Evolutionary conservation across 805 yeast genomes (phyloP).

Genomic region (Martiniozyma abietophila): DNA sequence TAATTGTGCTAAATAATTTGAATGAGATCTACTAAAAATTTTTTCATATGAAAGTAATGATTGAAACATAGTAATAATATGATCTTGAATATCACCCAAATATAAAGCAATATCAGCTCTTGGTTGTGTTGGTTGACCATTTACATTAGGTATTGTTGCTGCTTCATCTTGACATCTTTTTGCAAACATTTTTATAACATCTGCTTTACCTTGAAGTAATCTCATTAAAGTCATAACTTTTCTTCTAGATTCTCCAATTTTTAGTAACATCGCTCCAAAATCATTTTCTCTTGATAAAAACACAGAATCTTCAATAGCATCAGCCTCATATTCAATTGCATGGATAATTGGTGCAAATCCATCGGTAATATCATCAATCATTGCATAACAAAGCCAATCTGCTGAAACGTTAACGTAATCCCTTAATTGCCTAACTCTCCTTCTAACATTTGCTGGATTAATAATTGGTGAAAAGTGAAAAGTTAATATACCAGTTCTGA

Average conservation of each 20-base stretch:
- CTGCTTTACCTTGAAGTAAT: slow-evolving; percentile 86
- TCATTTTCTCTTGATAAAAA: slow-evolving; percentile 70
- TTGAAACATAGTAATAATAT: slow-evolving; percentile 92
- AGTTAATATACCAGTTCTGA: slow-evolving; percentile 56
- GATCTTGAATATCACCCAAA: slow-evolving; percentile 94
- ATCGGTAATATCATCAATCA: slow-evolving; percentile 79
- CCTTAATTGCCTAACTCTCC: slow-evolving; percentile 71
- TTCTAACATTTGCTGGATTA: slow-evolving; percentile 68
- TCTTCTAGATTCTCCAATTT: slow-evolving; percentile 83
- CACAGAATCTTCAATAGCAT: slow-evolving; percentile 77
- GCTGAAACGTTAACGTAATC: slow-evolving; percentile 72
- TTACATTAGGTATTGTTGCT: slow-evolving; percentile 10
- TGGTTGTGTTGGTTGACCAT: slow-evolving; percentile 41
- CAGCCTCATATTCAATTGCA: slow-evolving; percentile 71
- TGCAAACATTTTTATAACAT: slow-evolving; percentile 92
- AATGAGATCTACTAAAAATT: slow-evolving; percentile 84
- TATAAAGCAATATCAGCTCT: slow-evolving; percentile 87
- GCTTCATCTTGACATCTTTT: slow-evolving; percentile 83
- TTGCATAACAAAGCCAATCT: slow-evolving; percentile 76
- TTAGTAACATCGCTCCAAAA: slow-evolving; percentile 64
- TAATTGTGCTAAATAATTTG: slow-evolving; percentile 86
- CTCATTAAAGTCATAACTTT: slow-evolving; percentile 91
- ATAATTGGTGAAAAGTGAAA: slow-evolving; percentile 62
- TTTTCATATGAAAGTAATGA: slow-evolving; percentile 84
- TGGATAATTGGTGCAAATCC: slow-evolving; percentile 77